Evolutionary conservation across 2,329 filamentous ascomycete species (phyloP).

Genomic region (Pyrenophora graminea): DNA sequence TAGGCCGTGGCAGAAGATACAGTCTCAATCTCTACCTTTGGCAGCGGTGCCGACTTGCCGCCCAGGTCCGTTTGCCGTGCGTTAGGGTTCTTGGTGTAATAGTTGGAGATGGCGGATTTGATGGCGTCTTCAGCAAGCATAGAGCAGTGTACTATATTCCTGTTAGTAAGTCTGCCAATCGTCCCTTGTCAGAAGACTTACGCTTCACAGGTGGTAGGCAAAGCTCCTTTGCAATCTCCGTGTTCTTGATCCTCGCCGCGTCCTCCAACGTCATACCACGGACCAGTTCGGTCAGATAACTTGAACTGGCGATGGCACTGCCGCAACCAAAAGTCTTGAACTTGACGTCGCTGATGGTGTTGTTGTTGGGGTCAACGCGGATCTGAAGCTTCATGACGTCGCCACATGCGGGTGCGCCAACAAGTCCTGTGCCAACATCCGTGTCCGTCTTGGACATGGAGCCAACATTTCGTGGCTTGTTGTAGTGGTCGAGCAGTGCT

Average conservation of each 20-base stretch:
- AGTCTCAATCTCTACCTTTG: constrained; percentile 66
- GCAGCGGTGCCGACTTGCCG: constrained; percentile 71
- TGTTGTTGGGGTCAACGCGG: constrained; percentile 82
- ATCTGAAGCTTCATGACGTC: constrained; percentile 96
- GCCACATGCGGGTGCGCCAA: constrained; percentile 86
- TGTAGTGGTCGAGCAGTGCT: constrained; percentile 77
- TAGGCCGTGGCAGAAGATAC: constrained; percentile 48
- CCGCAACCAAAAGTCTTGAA: constrained; percentile 99
- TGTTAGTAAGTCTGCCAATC: constrained; percentile 20
- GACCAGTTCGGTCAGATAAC: constrained; percentile 92
- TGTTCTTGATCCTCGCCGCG: constrained; percentile 90
- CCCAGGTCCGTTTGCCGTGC: constrained; percentile 74
- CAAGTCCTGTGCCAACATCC: constrained; percentile 88
- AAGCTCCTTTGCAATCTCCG: constrained; percentile 96
- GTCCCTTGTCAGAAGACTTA: constrained; percentile 53
- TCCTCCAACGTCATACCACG: constrained; percentile 96
- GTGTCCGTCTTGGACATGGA: constrained; percentile 77
- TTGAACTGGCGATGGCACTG: constrained; percentile 90
- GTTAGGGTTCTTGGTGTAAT: constrained; percentile 87
- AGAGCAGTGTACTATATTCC: constrained; percentile 77
- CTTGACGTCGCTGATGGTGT: constrained; percentile 91
- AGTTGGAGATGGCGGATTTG: constrained; percentile 88
- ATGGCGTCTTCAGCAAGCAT: constrained; percentile 93
- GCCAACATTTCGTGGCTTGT: constrained; percentile 76
- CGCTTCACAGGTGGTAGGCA: constrained; percentile 86